Percentiles rank a stretch among this genome's conserved stretches.
Conservation (phyloP, 2,329 filamentous ascomycete genomes). For the Dendrostoma leiphaemia region DNA sequence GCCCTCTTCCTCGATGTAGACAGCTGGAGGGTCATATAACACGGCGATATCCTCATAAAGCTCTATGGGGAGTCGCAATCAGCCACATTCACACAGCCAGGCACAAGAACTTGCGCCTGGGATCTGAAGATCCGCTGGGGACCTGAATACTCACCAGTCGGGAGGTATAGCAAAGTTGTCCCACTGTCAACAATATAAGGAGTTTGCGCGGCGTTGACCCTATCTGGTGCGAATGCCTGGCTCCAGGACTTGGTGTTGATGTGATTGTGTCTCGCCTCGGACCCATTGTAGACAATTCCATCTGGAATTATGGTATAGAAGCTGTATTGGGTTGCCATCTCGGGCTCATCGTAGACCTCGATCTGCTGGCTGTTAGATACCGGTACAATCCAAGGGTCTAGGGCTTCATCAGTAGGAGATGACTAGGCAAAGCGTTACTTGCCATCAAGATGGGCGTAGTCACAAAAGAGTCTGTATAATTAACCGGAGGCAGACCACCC, state of each 20-base stretch:
- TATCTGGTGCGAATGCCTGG: conserved; percentile 1
- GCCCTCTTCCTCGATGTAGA: conserved; percentile 20
- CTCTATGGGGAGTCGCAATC: conserved; percentile 12
- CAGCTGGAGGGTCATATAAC: conserved; percentile 25
- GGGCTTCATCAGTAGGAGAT: neutral
- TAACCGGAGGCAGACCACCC: conserved; percentile 46
- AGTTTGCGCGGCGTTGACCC: conserved; percentile 25
- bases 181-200: conserved; percentile 28
- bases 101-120: too few species aligned
- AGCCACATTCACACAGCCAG: neutral
- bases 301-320: conserved; percentile 28
- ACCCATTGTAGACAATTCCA: conserved; percentile 23
- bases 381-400: too few species aligned
- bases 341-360: conserved; percentile 3
- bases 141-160: conserved; percentile 24
- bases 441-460: conserved; percentile 25
- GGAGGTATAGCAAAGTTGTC: conserved; percentile 25
- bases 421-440: neutral
- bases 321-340: conserved; percentile 20
- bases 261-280: conserved; percentile 5
- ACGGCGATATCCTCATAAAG: conserved; percentile 22
- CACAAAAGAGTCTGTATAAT: conserved; percentile 25
- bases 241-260: conserved; percentile 2
- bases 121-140: too few species aligned
- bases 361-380: conserved; percentile 19